Conservation (phyloP, 768 basidiomycete genomes). For the Butyriboletus loyo region DNA sequence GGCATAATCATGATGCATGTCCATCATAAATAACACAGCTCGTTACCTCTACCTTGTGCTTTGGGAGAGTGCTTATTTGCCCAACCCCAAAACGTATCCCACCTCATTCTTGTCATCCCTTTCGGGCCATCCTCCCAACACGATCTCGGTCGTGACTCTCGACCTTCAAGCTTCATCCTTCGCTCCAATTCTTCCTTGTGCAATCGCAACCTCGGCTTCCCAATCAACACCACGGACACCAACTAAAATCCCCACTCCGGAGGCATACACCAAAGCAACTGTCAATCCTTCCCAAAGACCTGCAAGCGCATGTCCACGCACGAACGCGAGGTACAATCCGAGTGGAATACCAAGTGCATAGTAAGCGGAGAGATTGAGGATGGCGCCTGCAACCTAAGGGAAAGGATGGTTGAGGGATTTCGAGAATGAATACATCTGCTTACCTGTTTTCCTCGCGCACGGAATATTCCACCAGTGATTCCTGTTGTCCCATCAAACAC, state of each 20-base stretch:
- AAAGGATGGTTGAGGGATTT: background rate
- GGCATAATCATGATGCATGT: background rate
- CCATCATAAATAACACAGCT: background rate
- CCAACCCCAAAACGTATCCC: background rate
- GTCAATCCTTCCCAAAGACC: constrained; percentile 89
- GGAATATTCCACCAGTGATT: constrained; percentile 72
- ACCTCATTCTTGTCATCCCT: background rate
- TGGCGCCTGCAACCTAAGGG: constrained; percentile 61
- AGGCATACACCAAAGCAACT: constrained; percentile 61
- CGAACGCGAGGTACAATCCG: constrained; percentile 76
- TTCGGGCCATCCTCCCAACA: background rate
- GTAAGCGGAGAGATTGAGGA: constrained; percentile 63
- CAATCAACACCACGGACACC: constrained; percentile 59
- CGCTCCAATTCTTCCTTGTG: constrained; percentile 36
- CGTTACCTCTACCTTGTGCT: background rate
- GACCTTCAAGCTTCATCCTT: constrained; percentile 34
- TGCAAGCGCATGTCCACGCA: constrained; percentile 48
- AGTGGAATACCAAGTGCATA: constrained; percentile 83
- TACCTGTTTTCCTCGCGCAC: constrained; percentile 79
- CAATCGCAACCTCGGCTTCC: constrained; percentile 49
- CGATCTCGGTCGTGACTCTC: background rate
- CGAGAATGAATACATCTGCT: background rate
- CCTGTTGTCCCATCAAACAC: constrained; percentile 77
- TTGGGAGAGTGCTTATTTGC: background rate
- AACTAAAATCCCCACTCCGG: constrained; percentile 49